Evolutionary conservation across 2,329 filamentous ascomycete genomes (phyloP).

Genomic region (Diaporthe velutina): DNA sequence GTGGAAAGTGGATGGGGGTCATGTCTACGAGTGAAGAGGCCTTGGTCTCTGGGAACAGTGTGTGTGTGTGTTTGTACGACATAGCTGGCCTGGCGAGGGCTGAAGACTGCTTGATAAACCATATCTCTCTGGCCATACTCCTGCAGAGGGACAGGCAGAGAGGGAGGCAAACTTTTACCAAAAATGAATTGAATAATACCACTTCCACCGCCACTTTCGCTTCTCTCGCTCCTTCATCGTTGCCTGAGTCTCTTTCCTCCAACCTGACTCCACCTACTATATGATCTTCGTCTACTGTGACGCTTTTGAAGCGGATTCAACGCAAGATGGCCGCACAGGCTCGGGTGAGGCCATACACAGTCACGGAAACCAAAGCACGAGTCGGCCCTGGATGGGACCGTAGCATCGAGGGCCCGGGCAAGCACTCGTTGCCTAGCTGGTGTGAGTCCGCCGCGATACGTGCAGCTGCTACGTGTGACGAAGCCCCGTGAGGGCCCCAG

Average conservation of each 20-base stretch:
- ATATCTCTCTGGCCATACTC: neutral
- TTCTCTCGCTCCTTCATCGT: neutral
- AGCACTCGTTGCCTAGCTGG: neutral
- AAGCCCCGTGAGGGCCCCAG: neutral
- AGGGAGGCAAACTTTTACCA: neutral
- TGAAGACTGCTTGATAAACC: constrained; percentile 26
- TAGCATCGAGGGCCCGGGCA: neutral
- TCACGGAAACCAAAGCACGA: neutral
- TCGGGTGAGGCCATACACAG: neutral
- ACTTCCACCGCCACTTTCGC: neutral
- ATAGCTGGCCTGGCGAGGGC: constrained; percentile 19
- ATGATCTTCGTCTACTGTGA: constrained; percentile 2
- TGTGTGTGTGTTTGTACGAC: constrained; percentile 17
- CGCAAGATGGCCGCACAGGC: neutral
- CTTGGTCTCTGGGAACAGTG: constrained; percentile 11
- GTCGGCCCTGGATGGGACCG: constrained; percentile 1
- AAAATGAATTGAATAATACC: constrained; percentile 24
- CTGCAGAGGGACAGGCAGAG: constrained; percentile 1
- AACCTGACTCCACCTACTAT: neutral
- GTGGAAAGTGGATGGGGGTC: neutral
- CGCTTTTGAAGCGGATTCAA: neutral
- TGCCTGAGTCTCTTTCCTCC: neutral
- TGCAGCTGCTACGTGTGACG: constrained; percentile 26
- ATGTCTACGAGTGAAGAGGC: neutral
- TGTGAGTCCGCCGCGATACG: neutral